Evolutionary conservation across 345 rosid species (phyloP), one percentile per base, ranked within the genome.

Genomic region (Mercurialis annua): DNA sequence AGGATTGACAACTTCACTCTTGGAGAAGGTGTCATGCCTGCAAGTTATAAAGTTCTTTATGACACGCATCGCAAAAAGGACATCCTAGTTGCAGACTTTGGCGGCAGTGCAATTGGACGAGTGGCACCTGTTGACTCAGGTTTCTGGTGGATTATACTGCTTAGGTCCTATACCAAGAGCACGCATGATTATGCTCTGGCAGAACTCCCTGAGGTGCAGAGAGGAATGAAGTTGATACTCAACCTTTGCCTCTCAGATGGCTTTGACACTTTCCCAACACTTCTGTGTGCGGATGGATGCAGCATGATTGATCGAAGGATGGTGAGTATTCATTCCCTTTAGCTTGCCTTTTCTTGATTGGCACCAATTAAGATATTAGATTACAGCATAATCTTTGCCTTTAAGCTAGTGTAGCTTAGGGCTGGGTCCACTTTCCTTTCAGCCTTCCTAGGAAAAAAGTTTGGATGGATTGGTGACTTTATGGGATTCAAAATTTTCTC

Each of bases 91-190:
- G 85, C 83, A 0, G 87, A 85, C 73, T 82, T 82, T 79, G 87
- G 90, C 50, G 90, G 78, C 21, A 80, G 82, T 63, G 90, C 87
- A 9, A 85, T 83, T 6, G 85, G 87, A 50, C 78, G 84, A 71
- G 90, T 82, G 55, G 86, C 90, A 0, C 90, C 90, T 4, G 86
- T 83, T 18, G 88, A 82, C 67, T 86, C 90, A n/a, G 87, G 89
- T 16, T 84, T 86, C 70, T 84, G 89, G 89, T 86, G 88, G 88
- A 86, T 86, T 55, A 82, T 86, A 71, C 71, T 86, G 73, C 82
- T 86, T 6, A 69, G 85, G 58, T 75, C 87, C 31, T 84, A 84
- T 44, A 82, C 86, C 55, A 86, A 84, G 71, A 68, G 81, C 71
- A 84, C 88, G 0, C 80, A 69, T 65, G 88, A 82, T 72, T 61